Percentiles rank a stretch among this genome's conserved stretches.
These are phyloP conservation scores for Acanthamoeba lenticulata DNA, from an alignment of 208 protist genomes.

Conservation along the genomic window DNA sequence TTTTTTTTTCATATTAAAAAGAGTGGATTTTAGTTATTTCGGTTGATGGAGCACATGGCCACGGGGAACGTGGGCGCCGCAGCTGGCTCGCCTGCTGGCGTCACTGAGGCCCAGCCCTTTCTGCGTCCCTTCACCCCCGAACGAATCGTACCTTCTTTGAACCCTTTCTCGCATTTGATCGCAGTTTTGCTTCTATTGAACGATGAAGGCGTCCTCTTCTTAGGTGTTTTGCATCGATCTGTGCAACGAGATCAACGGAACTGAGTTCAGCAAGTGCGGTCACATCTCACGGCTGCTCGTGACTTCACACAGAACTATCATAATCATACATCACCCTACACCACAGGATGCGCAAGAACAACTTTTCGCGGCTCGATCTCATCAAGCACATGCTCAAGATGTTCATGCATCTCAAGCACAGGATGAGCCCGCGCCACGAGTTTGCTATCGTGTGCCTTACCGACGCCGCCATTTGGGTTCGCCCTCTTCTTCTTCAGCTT, in stretches of 20 bases:
- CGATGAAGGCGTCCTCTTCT: background rate
- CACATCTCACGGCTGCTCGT: background rate
- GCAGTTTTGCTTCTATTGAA: background rate
- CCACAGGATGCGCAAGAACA: conserved; percentile 14
- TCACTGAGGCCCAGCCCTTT: background rate
- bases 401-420: conserved; percentile 47
- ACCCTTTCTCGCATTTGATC: background rate
- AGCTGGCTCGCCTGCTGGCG: too few relatives aligned
- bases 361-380: conserved; percentile 22
- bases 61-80: too few relatives aligned
- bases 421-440: conserved; percentile 44
- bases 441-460: conserved; percentile 43
- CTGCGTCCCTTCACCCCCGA: background rate
- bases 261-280: conserved; percentile 25
- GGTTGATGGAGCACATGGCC: too few relatives aligned
- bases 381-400: conserved; percentile 58
- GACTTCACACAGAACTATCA: too few relatives aligned
- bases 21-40: too few relatives aligned
- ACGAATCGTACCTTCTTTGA: background rate
- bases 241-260: conserved; percentile 52
- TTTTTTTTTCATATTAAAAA: too few relatives aligned
- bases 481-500: background rate
- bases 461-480: conserved; percentile 6
- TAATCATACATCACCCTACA: too few relatives aligned
- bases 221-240: conserved; percentile 56